Base-by-base conservation (phyloP, 768 basidiomycete species). In the Suillus ampliporus region DNA sequence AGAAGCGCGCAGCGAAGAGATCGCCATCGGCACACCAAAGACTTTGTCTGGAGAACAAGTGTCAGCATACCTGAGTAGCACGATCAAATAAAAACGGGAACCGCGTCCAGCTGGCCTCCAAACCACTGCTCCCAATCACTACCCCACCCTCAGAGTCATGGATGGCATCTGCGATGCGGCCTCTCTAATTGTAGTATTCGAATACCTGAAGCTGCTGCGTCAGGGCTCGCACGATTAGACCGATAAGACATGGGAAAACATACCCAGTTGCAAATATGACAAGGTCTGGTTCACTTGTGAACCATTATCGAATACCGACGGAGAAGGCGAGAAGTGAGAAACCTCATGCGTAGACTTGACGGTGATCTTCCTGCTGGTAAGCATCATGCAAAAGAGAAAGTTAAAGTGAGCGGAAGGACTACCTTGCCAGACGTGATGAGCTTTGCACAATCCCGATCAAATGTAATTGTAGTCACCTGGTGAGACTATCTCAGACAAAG, bases 81-180 rank as follows among this genome's bases (percentile, higher is more conserved):
- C 13, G 21, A 26, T 56, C 14, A 11, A 11, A 26, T 38, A 26
- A n/a, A 51, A 51, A n/a, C 10, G 13, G n/a, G 7, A 58, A 37
- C 14, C 31, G 53, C 40, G 34, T 7, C 56, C 62, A 9, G 41
- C 52, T 21, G 47, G 37, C 38, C 61, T 63, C 61, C 63, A 64
- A 47, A 44, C 23, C 2, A 47, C 64, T 7, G 61, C 31, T 58
- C 48, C 62, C 23, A 63, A 23, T 60, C 21, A 38, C 53, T 17
- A 43, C 60, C 56, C 23, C 38, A 47, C n/a, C 19, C 35, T 19
- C 56, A 28, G 58, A 9, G 17, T 52, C 56, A 34, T 57, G 46
- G 44, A 63, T 46, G 3, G 35, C 19, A 40, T 13, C 57, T 13
- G 26, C 23, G 28, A 58, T 5, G 26, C 53, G 15, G 56, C 41